Percentiles rank a stretch among this genome's conserved stretches.
Conservation (phyloP, 2,329 filamentous ascomycete genomes). For the Cladosporium velox region DNA sequence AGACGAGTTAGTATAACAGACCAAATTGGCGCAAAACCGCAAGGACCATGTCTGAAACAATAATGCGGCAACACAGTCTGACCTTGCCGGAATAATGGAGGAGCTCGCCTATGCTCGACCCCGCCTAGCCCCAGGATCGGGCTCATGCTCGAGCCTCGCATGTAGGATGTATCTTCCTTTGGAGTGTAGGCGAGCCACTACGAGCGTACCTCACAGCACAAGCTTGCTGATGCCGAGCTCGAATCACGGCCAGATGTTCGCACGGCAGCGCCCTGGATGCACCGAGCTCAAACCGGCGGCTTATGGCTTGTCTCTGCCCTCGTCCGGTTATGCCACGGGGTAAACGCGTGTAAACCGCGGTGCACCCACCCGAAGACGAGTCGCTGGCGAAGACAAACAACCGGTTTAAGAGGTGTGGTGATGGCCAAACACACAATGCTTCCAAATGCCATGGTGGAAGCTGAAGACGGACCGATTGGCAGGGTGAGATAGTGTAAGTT, state of each 20-base stretch:
- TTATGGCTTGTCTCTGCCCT: constrained; percentile 6
- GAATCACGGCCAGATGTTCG: constrained; percentile 1
- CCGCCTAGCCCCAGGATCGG: neutral
- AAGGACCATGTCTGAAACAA: neutral
- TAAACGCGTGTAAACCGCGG: constrained; percentile 14
- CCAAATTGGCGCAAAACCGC: neutral
- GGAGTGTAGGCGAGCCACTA: neutral
- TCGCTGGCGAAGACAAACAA: neutral
- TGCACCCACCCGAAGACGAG: neutral
- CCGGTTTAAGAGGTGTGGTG: neutral
- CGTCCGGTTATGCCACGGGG: neutral
- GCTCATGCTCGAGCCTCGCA: neutral
- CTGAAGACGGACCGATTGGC: neutral
- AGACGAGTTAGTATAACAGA: neutral
- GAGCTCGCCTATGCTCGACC: neutral
- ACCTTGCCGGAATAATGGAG: neutral
- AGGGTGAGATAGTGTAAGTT: neutral
- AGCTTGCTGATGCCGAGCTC: neutral
- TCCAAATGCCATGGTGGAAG: neutral
- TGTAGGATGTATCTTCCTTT: neutral
- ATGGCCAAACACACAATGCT: neutral
- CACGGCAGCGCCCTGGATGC: constrained; percentile 7
- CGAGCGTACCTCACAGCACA: constrained; percentile 3
- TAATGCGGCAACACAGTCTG: neutral
- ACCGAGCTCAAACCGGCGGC: constrained; percentile 3